phyloP scores from a whole-genome alignment of 106 monocot genomes.

The Ottelia alismoides region DNA sequence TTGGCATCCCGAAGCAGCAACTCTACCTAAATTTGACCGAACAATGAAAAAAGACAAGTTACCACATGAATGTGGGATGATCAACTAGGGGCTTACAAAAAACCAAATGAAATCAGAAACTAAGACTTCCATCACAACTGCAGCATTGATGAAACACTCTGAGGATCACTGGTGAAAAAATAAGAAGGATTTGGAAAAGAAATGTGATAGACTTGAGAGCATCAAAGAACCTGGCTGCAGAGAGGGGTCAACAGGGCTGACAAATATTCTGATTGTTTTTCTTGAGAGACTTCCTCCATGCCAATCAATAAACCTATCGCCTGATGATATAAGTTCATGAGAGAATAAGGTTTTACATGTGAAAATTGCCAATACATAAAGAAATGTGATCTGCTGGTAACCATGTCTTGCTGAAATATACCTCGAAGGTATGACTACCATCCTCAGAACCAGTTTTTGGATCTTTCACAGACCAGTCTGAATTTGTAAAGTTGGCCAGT shows the following conservation, averaged over 20 bases:
- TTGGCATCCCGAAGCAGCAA: constrained; percentile 43
- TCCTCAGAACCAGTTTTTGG: constrained; percentile 72
- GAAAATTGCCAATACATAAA: too few species aligned
- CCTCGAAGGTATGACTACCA: constrained; percentile 93
- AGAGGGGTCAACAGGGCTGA: constrained; percentile 73
- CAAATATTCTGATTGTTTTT: constrained; percentile 80
- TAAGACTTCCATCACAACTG: too few species aligned
- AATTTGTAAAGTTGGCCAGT: constrained; percentile 45
- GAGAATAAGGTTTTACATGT: neutral
- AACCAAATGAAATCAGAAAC: too few species aligned
- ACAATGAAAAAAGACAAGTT: too few species aligned
- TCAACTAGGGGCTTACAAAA: too few species aligned
- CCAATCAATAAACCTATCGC: constrained; percentile 94
- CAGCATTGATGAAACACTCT: too few species aligned
- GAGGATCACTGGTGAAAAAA: too few species aligned
- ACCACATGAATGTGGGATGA: too few species aligned
- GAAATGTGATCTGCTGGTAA: too few species aligned
- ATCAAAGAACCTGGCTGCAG: constrained; percentile 75
- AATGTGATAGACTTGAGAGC: too few species aligned
- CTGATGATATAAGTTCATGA: constrained; percentile 12
- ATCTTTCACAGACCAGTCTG: constrained; percentile 54
- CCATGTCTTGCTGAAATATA: constrained; percentile 8
- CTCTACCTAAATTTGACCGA: constrained; percentile 44
- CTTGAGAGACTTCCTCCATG: constrained; percentile 70
- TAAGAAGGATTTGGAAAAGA: too few species aligned